These are phyloP conservation scores for Hylodesmum podocarpum DNA, from an alignment of 306 rosid species.

Conservation along the genomic window DNA sequence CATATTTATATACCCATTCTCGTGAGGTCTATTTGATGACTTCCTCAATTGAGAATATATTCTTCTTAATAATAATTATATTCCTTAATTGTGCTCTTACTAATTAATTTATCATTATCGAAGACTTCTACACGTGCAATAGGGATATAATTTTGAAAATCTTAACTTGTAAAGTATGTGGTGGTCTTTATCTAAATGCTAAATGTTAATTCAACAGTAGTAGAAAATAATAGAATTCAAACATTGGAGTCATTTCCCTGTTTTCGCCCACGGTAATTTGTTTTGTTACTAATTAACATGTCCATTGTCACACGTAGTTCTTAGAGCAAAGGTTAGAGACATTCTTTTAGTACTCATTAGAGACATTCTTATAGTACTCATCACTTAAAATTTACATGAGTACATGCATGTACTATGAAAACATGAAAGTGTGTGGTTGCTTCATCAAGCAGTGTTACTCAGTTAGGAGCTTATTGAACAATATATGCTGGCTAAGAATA, in stretches of 20 bases:
- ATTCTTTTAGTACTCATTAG: not conserved
- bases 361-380: not conserved
- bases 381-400: not conserved
- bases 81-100: conserved; percentile 25
- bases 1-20: not conserved
- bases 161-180: not conserved
- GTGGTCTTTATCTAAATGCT: conserved; percentile 20
- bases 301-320: not conserved
- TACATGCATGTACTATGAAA: not conserved
- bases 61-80: conserved; percentile 20
- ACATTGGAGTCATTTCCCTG: not conserved
- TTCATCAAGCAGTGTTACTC: not conserved
- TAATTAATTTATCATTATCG: conserved; percentile 17
- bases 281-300: not conserved
- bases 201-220: not conserved
- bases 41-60: conserved; percentile 26
- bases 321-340: not conserved
- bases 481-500: conserved; percentile 12
- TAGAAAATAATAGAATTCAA: not conserved
- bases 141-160: conserved; percentile 9
- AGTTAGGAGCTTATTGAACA: not conserved
- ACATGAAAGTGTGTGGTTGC: not conserved
- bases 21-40: conserved; percentile 29
- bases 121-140: conserved; percentile 8
- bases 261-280: conserved; percentile 26